Base-by-base conservation (phyloP, 345 rosid genomes). In the Populus pruinosa region DNA sequence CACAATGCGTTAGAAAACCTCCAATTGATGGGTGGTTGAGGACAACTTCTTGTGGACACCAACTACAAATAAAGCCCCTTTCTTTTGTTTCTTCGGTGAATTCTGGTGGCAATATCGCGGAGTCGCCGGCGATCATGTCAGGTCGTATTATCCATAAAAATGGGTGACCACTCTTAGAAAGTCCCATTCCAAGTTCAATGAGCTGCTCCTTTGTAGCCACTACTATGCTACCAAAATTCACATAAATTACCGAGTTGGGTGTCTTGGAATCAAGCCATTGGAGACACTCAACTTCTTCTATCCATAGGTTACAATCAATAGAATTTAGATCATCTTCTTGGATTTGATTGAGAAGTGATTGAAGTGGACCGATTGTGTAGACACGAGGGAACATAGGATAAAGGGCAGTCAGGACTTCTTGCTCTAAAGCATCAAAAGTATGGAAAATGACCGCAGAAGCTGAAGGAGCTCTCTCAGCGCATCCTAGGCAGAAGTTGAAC, bases 391-490 rank as follows among this genome's bases (percentile, higher is more conserved):
- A 74, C 49, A 39, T 63, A 2, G 56, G 1, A 16, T 29, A 16
- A 10, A 63, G 49, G 1, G 33, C 55, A 20, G 12, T 18, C 35
- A 74, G 9, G 12, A 74, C 43, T 12, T 74, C 62, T 8, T 47
- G 43, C 8, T 74, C 77, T 8, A 74, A 50, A 2, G 23, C 77
- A 64, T 74, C 77, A 1, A 74, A 74, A 18, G 77, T 74, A 59
- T 74, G 67, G 59, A 74, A 69, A 31, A 74, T 65, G 1, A 74
- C 0, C 35, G 43, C 77, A 9, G 50, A 10, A 20, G 63, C 77
- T 44, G 47, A 29, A 49, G 21, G 31, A 2, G 43, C 49, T 27
- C 47, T 74, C 17, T 10, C 23, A 17, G 47, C 21, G 8, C 41
- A 47, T 20, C 10, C 5, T 14, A 5, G 2, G 56, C 12, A 17